These are phyloP conservation scores for Pilatotrama ljubarskyi DNA, from an alignment of 768 basidiomycete species.

Conservation along the genomic window DNA sequence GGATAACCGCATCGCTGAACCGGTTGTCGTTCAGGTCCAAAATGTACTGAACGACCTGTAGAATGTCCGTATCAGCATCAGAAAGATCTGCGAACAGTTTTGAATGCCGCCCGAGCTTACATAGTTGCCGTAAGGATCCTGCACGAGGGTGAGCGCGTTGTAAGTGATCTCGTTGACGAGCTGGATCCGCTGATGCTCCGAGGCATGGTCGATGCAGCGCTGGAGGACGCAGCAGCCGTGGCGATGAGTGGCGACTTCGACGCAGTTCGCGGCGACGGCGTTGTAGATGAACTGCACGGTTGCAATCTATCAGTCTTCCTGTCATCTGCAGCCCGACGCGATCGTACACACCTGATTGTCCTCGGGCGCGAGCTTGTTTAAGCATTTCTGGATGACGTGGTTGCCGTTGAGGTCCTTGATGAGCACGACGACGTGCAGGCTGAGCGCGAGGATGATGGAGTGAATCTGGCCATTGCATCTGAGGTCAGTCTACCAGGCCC, in stretches of 20 bases:
- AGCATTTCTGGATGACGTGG: constrained; percentile 98
- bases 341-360: constrained; percentile 81
- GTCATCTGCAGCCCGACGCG: neutral
- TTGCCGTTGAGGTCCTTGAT: constrained; percentile 99
- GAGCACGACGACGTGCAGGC: constrained; percentile 95
- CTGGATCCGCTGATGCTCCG: constrained; percentile 91
- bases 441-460: constrained; percentile 94
- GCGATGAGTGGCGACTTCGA: constrained; percentile 96
- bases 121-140: constrained; percentile 95
- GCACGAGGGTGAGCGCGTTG: constrained; percentile 95
- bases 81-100: neutral
- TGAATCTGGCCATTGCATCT: constrained; percentile 91
- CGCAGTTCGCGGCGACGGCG: constrained; percentile 97
- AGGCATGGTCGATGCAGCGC: constrained; percentile 97
- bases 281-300: constrained; percentile 90
- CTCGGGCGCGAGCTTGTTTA: constrained; percentile 96
- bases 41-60: constrained; percentile 95
- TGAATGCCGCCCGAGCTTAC: constrained; percentile 41
- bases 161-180: constrained; percentile 99
- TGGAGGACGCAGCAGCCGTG: constrained; percentile 99
- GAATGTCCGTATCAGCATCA: constrained; percentile 12
- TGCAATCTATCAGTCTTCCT: neutral
- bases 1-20: constrained; percentile 96
- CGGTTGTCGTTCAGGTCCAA: constrained; percentile 97
- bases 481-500: constrained; percentile 67